These are phyloP conservation scores for Solanum pimpinellifolium DNA, from an alignment of 257 asterid species.

Conservation along the genomic window DNA sequence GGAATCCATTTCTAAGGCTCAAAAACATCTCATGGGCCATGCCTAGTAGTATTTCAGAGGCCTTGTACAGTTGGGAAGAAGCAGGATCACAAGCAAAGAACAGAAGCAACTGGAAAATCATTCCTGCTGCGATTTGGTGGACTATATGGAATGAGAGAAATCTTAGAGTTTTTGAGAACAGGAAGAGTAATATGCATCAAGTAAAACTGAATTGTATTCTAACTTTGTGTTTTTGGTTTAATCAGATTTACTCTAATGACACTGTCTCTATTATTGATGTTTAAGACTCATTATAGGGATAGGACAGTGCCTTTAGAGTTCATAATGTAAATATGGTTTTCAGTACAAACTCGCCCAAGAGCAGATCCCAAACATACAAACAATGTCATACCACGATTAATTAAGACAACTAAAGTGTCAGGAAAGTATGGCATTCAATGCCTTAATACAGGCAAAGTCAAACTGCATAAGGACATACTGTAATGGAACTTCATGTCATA, in stretches of 20 bases:
- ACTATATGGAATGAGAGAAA: neutral
- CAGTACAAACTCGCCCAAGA: neutral
- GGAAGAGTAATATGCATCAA: neutral
- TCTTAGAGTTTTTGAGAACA: neutral
- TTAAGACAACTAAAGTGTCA: neutral
- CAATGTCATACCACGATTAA: neutral
- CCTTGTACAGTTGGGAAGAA: neutral
- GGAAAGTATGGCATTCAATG: neutral
- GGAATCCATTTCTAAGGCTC: neutral
- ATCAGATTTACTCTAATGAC: neutral
- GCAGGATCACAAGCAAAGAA: neutral
- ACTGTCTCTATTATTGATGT: neutral
- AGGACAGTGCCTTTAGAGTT: neutral
- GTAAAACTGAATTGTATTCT: neutral
- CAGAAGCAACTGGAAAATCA: neutral
- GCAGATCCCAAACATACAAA: neutral
- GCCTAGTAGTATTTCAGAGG: neutral
- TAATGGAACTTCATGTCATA: neutral
- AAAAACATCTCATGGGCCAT: neutral
- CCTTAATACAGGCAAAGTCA: neutral
- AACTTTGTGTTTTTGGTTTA: neutral
- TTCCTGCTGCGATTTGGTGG: neutral
- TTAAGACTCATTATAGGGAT: neutral
- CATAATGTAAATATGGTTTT: neutral
- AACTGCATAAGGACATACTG: neutral